These are phyloP conservation scores for Xylariaceae sp. DNA, from an alignment of 2,329 filamentous ascomycete species.

Conservation along the genomic window DNA sequence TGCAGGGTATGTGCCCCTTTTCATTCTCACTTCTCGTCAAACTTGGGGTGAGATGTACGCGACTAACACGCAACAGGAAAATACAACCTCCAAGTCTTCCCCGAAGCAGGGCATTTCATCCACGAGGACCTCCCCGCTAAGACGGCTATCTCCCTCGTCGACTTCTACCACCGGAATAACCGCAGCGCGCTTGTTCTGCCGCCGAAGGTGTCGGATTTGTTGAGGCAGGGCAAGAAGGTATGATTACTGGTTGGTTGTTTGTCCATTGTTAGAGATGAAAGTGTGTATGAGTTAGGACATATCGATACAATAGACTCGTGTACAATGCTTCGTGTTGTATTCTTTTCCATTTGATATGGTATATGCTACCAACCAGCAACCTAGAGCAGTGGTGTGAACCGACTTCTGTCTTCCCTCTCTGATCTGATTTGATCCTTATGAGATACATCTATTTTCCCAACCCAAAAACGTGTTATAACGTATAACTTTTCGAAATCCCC, in stretches of 20 bases:
- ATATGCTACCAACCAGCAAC: too few relatives aligned
- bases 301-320: not conserved
- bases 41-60: too few relatives aligned
- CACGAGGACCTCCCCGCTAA: slow-evolving; percentile 93
- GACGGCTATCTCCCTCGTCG: slow-evolving; percentile 75
- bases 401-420: not conserved
- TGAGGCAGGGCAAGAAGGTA: slow-evolving; percentile 57
- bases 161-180: slow-evolving; percentile 92
- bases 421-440: too few relatives aligned
- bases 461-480: not conserved
- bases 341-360: too few relatives aligned
- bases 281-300: not conserved
- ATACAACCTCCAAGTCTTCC: slow-evolving; percentile 91
- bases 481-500: not conserved
- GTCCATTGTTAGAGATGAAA: not conserved
- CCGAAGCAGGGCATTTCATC: slow-evolving; percentile 92
- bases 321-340: not conserved
- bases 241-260: slow-evolving; percentile 6
- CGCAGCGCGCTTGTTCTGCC: slow-evolving; percentile 77
- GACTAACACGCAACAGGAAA: slow-evolving; percentile 53
- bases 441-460: not conserved
- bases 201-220: slow-evolving; percentile 78
- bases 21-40: too few relatives aligned
- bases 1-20: slow-evolving; percentile 28
- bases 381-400: not conserved